These are phyloP conservation scores for Botrytis galanthina DNA, from an alignment of 2,329 filamentous ascomycete species.

Conservation along the genomic window DNA sequence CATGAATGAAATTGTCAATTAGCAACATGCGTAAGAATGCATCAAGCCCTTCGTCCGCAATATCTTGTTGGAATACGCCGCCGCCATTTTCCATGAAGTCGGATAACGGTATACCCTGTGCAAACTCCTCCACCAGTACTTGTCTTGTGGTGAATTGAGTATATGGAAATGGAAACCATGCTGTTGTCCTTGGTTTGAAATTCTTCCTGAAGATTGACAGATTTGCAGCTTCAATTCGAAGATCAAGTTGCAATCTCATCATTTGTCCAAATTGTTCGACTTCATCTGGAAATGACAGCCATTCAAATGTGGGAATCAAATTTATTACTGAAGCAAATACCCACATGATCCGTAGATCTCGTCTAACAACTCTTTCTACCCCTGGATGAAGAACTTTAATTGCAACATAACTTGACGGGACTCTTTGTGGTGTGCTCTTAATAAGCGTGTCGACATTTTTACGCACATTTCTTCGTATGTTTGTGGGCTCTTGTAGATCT, in stretches of 20 bases:
- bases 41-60: conserved; percentile 91
- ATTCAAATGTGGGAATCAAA: conserved; percentile 88
- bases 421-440: conserved; percentile 79
- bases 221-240: conserved; percentile 92
- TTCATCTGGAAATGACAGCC: conserved; percentile 94
- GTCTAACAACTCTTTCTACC: conserved; percentile 84
- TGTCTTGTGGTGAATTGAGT: conserved; percentile 87
- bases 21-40: conserved; percentile 95
- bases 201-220: conserved; percentile 83
- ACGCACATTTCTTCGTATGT: conserved; percentile 66
- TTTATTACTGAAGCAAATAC: conserved; percentile 87
- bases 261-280: conserved; percentile 93
- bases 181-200: conserved; percentile 84
- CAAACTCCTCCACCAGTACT: conserved; percentile 93
- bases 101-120: conserved; percentile 86
- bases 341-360: conserved; percentile 89
- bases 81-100: conserved; percentile 90
- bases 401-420: conserved; percentile 89
- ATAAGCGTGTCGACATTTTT: conserved; percentile 82
- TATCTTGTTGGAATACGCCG: conserved; percentile 88
- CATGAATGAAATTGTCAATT: conserved; percentile 96
- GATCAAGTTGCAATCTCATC: conserved; percentile 96
- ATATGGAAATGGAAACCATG: conserved; percentile 97
- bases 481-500: conserved; percentile 53
- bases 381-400: conserved; percentile 93